Evolutionary conservation across 768 basidiomycete genomes (phyloP), one percentile per base, ranked within the genome.

Genomic region (Trametes meyenii): DNA sequence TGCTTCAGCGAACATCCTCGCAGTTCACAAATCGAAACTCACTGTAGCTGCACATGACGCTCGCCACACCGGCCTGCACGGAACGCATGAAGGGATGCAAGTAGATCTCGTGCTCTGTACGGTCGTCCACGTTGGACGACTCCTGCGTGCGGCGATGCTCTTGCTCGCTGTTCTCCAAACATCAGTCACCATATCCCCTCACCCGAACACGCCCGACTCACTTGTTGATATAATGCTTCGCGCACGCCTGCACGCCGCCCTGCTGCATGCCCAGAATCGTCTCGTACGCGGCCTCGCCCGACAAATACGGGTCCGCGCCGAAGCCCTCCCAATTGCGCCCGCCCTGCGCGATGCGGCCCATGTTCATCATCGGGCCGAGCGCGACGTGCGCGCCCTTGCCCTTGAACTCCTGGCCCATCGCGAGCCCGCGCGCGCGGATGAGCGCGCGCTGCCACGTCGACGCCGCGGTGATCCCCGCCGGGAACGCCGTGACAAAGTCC

Each of bases 281-380:
- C 73, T 94, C 90, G 58, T 86, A 89, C 4, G 87, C 83, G 1
- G 80, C 78, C 69, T 92, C 92, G 13, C 95, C 93, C n/a, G 83
- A 68, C 16, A 96, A 77, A 76, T 85, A 96, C 0, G 95, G 95
- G 72, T 97, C 95, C 11, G 83, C 92, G 33, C 94, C 94, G 60
- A 94, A 95, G n/a, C 92, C 93, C 79, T 96, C 95, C 92, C 93
- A 96, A 73, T 95, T 94, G 29, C 95, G 80, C 17, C 95, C 95
- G 7, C 89, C 92, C 64, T 84, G 79, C 2, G 90, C 86, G 19
- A 88, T 74, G 17, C 91, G 84, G 1, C 88, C 90, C 78, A 96
- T 83, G 71, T 95, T 94, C 86, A 92, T 94, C 88, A 91, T 91
- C 0, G 92, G 83, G 29, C 82, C 79, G 2, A 96, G 81, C 11